Evolutionary conservation across 2,329 filamentous ascomycete genomes (phyloP), one percentile per base, ranked within the genome.

Genomic region (Xylaria sp.): DNA sequence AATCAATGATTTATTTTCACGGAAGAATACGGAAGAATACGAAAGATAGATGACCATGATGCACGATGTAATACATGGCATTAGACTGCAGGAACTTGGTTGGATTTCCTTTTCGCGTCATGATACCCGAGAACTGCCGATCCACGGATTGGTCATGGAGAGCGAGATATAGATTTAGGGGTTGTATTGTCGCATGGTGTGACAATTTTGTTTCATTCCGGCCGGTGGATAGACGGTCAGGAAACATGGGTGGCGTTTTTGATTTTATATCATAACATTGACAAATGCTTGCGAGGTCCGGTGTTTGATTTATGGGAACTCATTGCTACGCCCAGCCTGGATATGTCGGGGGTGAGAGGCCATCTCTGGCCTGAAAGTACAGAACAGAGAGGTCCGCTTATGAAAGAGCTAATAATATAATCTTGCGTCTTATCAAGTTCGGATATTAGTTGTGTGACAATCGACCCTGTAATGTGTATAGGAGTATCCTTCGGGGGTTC

Each of bases 41-140:
- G 32, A 21, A 58, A 29, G 64, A 60, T 65, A 69, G 55, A 71
- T 47, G 51, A 68, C 29, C 13, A 37, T 69, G 60, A 61, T 54
- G 63, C 66, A 65, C 58, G 5, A 62, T 35, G 40, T 59, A 69
- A 67, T 69, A 70, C 67, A 71, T 69, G 67, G 71, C 65, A 72
- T 67, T 63, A 57, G 65, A 65, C 63, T 64, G 65, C 51, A 69
- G 70, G 50, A 60, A 57, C 23, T 54, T 62, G 60, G 40, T 51
- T 70, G 71, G 64, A 72, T 74, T 74, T 70, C 23, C n/a, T 57
- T 70, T 73, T 64, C 62, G 59, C 68, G 58, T 72, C 68, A 74
- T 68, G 75, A 76, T 76, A 75, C 75, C 75, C 74, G 69, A 66
- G 62, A 60, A 61, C 55, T 55, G 62, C 51, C 42, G 67, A 68